phyloP scores from a whole-genome alignment of 1,139 yeast genomes.

The Petasospora rhodanensis region DNA sequence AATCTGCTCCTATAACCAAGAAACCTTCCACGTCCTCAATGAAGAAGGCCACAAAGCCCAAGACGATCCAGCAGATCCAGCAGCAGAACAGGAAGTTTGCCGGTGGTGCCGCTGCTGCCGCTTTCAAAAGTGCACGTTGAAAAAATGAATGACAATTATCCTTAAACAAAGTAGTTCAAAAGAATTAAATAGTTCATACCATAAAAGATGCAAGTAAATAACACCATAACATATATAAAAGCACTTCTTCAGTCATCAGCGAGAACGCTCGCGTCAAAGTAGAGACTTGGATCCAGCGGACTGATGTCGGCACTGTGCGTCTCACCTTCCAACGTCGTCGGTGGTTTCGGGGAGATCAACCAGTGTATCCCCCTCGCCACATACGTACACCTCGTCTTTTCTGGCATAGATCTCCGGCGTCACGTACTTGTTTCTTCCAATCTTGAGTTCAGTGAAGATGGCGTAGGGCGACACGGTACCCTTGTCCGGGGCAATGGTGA shows the following conservation, averaged over 20 bases:
- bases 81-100: constrained; percentile 25
- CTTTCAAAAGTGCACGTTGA: constrained; percentile 17
- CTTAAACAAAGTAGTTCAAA: too few species aligned
- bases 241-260: constrained; percentile 18
- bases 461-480: constrained; percentile 87
- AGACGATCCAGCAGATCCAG: constrained; percentile 15
- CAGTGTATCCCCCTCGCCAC: constrained; percentile 94
- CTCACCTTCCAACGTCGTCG: constrained; percentile 89
- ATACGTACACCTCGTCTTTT: constrained; percentile 91
- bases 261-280: constrained; percentile 63
- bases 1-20: not conserved
- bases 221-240: too few species aligned
- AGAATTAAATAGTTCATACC: too few species aligned
- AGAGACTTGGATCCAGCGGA: constrained; percentile 78
- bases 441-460: constrained; percentile 82
- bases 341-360: constrained; percentile 92
- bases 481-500: constrained; percentile 77
- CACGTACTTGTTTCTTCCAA: constrained; percentile 59
- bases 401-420: constrained; percentile 95
- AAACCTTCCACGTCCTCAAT: constrained; percentile 5
- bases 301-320: constrained; percentile 73
- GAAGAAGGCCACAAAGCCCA: constrained; percentile 13
- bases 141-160: too few species aligned
- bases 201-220: too few species aligned
- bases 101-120: constrained; percentile 29